Percentiles rank a stretch among this genome's conserved stretches.
These are phyloP conservation scores for Colletotrichum chrysophilum DNA, from an alignment of 2,329 filamentous ascomycete species.

Conservation along the genomic window DNA sequence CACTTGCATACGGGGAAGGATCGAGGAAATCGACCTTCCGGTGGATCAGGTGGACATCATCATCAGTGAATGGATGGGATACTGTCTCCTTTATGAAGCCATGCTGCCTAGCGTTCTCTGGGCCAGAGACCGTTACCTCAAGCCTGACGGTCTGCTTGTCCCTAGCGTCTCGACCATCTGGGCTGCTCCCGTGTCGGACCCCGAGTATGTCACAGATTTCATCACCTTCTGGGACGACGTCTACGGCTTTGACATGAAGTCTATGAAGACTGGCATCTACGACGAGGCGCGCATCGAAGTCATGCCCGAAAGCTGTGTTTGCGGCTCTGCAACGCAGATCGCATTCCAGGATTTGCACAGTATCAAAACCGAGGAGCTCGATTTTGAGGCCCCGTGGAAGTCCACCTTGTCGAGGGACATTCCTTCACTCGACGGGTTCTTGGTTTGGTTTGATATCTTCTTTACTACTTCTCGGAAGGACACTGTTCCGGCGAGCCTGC, in stretches of 20 bases:
- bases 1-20: conserved; percentile 81
- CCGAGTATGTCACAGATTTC: conserved; percentile 78
- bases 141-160: conserved; percentile 80
- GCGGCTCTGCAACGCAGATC: conserved; percentile 69
- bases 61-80: conserved; percentile 98
- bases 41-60: conserved; percentile 90
- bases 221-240: conserved; percentile 89
- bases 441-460: conserved; percentile 94
- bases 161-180: conserved; percentile 86
- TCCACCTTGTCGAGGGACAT: conserved; percentile 66
- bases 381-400: conserved; percentile 74
- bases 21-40: conserved; percentile 84
- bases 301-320: conserved; percentile 66
- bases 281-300: conserved; percentile 82
- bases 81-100: conserved; percentile 89
- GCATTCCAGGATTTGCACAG: conserved; percentile 79
- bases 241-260: conserved; percentile 93
- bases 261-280: conserved; percentile 84
- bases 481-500: conserved; percentile 48
- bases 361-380: conserved; percentile 72
- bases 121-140: conserved; percentile 86
- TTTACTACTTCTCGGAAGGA: conserved; percentile 71
- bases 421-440: conserved; percentile 81
- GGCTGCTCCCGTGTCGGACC: conserved; percentile 80
- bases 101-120: conserved; percentile 94